phyloP scores from a whole-genome alignment of 1,139 yeast genomes.

The Suhomyces wounanorum region DNA sequence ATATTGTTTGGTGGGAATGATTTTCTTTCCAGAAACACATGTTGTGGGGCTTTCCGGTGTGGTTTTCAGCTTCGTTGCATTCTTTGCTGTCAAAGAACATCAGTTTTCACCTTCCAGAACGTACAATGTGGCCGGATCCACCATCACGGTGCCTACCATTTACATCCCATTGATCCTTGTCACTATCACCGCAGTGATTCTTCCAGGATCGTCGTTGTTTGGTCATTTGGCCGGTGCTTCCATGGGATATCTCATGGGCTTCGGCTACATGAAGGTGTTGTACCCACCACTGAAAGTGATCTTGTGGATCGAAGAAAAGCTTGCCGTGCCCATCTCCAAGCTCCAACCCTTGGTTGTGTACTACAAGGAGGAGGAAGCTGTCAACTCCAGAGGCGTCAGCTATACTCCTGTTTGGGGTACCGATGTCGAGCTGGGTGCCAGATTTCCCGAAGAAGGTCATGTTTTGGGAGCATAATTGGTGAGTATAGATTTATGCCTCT shows the following conservation, averaged over 20 bases:
- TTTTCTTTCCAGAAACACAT: slow-evolving; percentile 54
- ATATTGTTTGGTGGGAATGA: slow-evolving; percentile 57
- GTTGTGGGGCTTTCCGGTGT: slow-evolving; percentile 76
- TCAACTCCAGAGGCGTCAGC: slow-evolving; percentile 41
- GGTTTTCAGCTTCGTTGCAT: slow-evolving; percentile 71
- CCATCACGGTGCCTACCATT: slow-evolving; percentile 59
- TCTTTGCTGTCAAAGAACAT: slow-evolving; percentile 63
- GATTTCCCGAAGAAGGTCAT: slow-evolving; percentile 37
- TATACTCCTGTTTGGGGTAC: slow-evolving; percentile 36
- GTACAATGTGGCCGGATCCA: slow-evolving; percentile 25
- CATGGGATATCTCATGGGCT: slow-evolving; percentile 50
- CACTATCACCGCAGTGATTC: slow-evolving; percentile 49
- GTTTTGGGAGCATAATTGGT: slow-evolving; percentile 26
- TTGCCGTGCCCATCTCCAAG: slow-evolving; percentile 49
- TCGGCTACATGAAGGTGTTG: slow-evolving; percentile 56
- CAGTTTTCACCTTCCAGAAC: slow-evolving; percentile 46
- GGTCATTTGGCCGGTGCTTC: slow-evolving; percentile 62
- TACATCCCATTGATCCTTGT: slow-evolving; percentile 60
- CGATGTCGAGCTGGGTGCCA: slow-evolving; percentile 27
- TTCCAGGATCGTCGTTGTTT: slow-evolving; percentile 66
- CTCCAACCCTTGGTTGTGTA: slow-evolving; percentile 58
- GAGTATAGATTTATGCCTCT: background rate
- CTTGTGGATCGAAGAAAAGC: slow-evolving; percentile 63
- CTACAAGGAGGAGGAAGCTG: slow-evolving; percentile 58
- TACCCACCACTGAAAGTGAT: slow-evolving; percentile 70